Percentiles rank a stretch among this genome's conserved stretches.
phyloP scores from a whole-genome alignment of 1,284 basidiomycete species.

The Ganoderma lingzhi region DNA sequence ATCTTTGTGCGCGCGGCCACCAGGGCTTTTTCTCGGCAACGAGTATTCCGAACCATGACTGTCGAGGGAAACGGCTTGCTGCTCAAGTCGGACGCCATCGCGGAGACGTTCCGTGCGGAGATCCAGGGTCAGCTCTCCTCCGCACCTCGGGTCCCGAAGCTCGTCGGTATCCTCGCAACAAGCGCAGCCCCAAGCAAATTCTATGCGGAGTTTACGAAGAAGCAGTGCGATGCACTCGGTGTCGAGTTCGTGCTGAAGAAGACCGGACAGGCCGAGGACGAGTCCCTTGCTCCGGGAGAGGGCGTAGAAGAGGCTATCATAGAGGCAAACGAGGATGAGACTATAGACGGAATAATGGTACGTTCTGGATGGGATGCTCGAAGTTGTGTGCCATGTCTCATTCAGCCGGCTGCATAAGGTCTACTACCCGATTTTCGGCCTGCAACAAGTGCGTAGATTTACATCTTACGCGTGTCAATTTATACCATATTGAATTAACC shows the following conservation, averaged over 20 bases:
- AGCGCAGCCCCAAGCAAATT: slow-evolving; percentile 86
- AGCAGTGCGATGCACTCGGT: slow-evolving; percentile 90
- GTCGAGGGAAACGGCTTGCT: slow-evolving; percentile 70
- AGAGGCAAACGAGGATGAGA: slow-evolving; percentile 89
- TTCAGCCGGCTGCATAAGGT: slow-evolving; percentile 58
- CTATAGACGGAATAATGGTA: slow-evolving; percentile 96
- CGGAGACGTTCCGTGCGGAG: slow-evolving; percentile 73
- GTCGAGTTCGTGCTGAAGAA: slow-evolving; percentile 85
- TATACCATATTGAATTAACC: slow-evolving; percentile 18
- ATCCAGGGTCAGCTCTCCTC: slow-evolving; percentile 58
- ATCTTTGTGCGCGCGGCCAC: background rate
- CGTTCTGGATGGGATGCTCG: slow-evolving; percentile 35
- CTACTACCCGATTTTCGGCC: slow-evolving; percentile 93
- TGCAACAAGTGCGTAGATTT: slow-evolving; percentile 69
- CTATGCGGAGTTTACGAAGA: slow-evolving; percentile 95
- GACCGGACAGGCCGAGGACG: slow-evolving; percentile 71
- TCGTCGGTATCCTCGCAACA: slow-evolving; percentile 94
- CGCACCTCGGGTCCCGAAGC: slow-evolving; percentile 64
- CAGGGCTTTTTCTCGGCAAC: background rate
- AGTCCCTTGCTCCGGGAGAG: slow-evolving; percentile 59
- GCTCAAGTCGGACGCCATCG: slow-evolving; percentile 78
- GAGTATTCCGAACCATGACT: slow-evolving; percentile 11
- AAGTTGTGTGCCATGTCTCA: background rate
- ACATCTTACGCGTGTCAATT: background rate
- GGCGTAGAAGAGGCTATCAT: slow-evolving; percentile 95